A percentile compares a stretch with the other conserved stretches of the same genome.
Conservation (phyloP, 202 grass and related monocot genomes). For the Setaria viridis region DNA sequence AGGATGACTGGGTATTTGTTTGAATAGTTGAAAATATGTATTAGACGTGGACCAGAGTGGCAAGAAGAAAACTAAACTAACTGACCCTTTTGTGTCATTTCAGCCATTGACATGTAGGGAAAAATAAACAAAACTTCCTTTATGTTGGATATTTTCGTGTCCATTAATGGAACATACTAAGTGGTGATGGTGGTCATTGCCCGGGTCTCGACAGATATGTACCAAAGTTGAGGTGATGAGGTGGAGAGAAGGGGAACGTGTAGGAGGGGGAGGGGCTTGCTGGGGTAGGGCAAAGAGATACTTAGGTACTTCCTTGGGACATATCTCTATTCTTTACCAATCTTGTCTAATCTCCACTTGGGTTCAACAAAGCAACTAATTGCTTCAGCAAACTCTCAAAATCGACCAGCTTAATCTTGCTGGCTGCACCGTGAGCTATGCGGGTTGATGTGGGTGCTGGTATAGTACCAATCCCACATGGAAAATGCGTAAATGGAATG, state of each 20-base stretch:
- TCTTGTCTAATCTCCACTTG: not conserved
- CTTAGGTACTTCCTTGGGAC: not conserved
- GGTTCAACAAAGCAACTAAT: not conserved
- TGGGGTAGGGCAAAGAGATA: not conserved
- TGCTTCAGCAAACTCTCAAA: not conserved
- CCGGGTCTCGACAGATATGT: not conserved
- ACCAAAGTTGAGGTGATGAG: not conserved
- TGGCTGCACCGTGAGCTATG: not conserved
- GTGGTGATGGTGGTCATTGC: not conserved
- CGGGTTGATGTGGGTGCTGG: not conserved
- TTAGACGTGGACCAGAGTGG: not conserved
- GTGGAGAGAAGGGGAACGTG: not conserved
- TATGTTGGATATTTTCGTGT: not conserved
- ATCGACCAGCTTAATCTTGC: not conserved
- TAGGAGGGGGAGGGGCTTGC: not conserved
- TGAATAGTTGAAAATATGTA: not conserved
- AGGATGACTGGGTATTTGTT: slow-evolving; percentile 6
- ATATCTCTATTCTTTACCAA: not conserved
- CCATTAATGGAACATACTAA: not conserved
- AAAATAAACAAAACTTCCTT: not conserved
- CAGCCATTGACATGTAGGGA: not conserved
- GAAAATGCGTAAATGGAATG: not conserved
- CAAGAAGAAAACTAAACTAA: slow-evolving; percentile 4
- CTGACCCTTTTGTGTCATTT: not conserved
- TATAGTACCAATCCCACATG: not conserved